phyloP scores from a whole-genome alignment of 2,329 filamentous ascomycete genomes.

The Aspergillus bombycis region DNA sequence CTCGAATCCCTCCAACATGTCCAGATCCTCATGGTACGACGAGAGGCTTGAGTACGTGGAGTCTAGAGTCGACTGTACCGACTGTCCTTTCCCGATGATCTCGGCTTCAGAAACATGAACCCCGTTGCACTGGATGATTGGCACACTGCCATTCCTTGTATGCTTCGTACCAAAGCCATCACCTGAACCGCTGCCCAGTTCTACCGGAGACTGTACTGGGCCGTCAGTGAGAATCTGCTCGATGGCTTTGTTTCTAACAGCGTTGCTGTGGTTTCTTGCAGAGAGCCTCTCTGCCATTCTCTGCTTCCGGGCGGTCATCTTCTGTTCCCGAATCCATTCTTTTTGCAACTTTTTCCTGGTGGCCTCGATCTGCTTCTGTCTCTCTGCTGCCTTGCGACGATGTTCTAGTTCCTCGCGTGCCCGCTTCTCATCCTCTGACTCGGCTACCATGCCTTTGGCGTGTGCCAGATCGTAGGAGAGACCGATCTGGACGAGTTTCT shows the following conservation, averaged over 20 bases:
- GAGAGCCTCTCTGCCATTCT: constrained; percentile 34
- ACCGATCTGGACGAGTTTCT: constrained; percentile 66
- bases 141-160: constrained; percentile 24
- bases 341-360: constrained; percentile 44
- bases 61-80: constrained; percentile 29
- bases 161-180: constrained; percentile 20
- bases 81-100: constrained; percentile 18
- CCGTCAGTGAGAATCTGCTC: constrained; percentile 26
- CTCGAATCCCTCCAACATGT: constrained; percentile 45
- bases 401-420: constrained; percentile 43
- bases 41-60: constrained; percentile 21
- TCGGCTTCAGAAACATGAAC: constrained; percentile 16
- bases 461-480: constrained; percentile 52
- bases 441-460: constrained; percentile 46
- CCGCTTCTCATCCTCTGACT: constrained; percentile 40
- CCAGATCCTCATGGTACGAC: constrained; percentile 32
- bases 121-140: constrained; percentile 34
- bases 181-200: constrained; percentile 25
- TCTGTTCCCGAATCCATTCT: constrained; percentile 45
- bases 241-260: constrained; percentile 9
- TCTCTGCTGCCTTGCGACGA: constrained; percentile 34
- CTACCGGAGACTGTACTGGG: constrained; percentile 32
- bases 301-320: constrained; percentile 35
- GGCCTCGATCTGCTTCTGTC: constrained; percentile 42
- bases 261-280: constrained; percentile 15